These are phyloP conservation scores for Beverwykella pulmonaria DNA, from an alignment of 495 filamentous ascomycete species.

Conservation along the genomic window DNA sequence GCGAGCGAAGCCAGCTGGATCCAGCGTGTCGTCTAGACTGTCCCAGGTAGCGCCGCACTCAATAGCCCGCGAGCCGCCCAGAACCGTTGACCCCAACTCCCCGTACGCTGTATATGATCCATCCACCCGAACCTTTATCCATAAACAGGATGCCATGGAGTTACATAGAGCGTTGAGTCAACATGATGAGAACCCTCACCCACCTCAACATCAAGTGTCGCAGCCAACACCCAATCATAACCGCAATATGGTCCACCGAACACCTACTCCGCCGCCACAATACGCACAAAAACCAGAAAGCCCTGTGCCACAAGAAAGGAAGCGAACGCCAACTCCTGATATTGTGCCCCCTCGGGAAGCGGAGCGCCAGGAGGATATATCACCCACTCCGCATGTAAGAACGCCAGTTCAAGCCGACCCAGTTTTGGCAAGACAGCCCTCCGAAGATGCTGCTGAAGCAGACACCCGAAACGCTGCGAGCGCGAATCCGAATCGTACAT, in stretches of 20 bases:
- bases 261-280: constrained; percentile 14
- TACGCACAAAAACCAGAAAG: neutral
- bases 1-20: constrained; percentile 47
- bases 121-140: constrained; percentile 37
- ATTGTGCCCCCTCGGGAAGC: neutral
- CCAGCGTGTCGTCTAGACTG: constrained; percentile 38
- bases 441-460: constrained; percentile 28
- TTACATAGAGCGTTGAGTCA: constrained; percentile 10
- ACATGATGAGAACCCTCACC: constrained; percentile 6
- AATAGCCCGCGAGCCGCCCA: constrained; percentile 1
- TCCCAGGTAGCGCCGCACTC: neutral
- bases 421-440: constrained; percentile 19
- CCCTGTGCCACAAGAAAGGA: neutral
- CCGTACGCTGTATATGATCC: constrained; percentile 36
- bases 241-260: neutral
- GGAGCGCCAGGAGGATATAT: neutral
- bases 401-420: neutral
- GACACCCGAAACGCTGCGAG: constrained; percentile 12
- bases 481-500: constrained; percentile 6
- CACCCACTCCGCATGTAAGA: neutral
- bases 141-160: constrained; percentile 31
- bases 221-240: constrained; percentile 1
- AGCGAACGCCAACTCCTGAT: neutral
- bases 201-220: neutral
- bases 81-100: constrained; percentile 32